Conservation (phyloP, 768 basidiomycete genomes). For the Boletus vinaceobasis region DNA sequence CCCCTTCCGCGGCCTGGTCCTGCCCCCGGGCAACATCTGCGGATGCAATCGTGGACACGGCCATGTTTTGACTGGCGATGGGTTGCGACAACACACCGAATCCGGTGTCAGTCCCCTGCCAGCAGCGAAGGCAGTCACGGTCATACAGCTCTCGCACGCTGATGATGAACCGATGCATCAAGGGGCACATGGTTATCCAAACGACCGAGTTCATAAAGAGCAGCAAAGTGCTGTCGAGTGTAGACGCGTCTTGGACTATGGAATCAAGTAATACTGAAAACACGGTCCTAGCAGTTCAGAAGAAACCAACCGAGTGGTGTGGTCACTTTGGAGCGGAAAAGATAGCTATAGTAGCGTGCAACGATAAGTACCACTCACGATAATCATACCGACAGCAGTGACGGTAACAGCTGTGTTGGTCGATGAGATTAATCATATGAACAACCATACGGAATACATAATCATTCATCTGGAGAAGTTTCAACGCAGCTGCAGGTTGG, state of each 20-base stretch:
- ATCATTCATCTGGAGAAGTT: too few species aligned
- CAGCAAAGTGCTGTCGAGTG: too few species aligned
- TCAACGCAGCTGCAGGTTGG: not conserved
- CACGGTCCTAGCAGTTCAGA: not conserved
- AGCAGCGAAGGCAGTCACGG: not conserved
- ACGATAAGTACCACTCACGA: not conserved
- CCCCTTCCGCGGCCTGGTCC: too few species aligned
- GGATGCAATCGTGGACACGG: not conserved
- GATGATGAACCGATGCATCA: slow-evolving; percentile 2
- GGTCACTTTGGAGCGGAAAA: not conserved
- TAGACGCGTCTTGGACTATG: not conserved
- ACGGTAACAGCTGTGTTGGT: too few species aligned
- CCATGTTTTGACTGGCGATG: too few species aligned
- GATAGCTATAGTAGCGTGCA: not conserved
- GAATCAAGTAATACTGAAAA: not conserved
- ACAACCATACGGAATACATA: too few species aligned
- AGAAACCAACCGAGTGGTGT: not conserved
- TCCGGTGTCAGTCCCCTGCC: not conserved
- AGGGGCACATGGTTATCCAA: not conserved
- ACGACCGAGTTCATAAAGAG: not conserved
- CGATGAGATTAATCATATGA: too few species aligned
- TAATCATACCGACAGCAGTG: too few species aligned
- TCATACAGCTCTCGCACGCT: not conserved
- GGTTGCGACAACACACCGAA: not conserved
- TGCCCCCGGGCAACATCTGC: too few species aligned